These are phyloP conservation scores for Corymbia citriodora DNA, from an alignment of 441 rosid genomes.

Conservation along the genomic window DNA sequence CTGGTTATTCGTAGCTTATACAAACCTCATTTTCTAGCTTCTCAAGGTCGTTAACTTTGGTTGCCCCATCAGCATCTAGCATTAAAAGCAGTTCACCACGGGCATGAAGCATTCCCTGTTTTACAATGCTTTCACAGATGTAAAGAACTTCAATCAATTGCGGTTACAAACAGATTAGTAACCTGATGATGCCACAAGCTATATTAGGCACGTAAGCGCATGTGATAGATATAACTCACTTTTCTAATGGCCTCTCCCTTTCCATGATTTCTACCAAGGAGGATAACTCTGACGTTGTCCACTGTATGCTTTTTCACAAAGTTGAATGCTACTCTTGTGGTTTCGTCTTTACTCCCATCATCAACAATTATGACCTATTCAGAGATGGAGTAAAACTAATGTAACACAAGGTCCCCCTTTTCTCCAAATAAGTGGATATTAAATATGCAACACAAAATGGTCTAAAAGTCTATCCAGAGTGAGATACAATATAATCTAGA, in stretches of 20 bases:
- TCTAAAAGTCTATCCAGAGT: background rate
- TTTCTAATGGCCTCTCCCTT: slow-evolving; percentile 98
- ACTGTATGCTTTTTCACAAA: slow-evolving; percentile 23
- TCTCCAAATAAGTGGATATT: background rate
- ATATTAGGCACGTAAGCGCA: background rate
- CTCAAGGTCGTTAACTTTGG: slow-evolving; percentile 83
- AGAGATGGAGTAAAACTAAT: background rate
- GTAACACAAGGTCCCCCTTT: background rate
- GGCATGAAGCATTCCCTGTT: slow-evolving; percentile 99
- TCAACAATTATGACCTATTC: slow-evolving; percentile 84
- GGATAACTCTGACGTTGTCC: slow-evolving; percentile 62
- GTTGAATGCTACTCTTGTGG: slow-evolving; percentile 73
- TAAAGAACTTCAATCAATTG: slow-evolving; percentile 50
- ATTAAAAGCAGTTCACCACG: slow-evolving; percentile 92
- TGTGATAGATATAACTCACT: slow-evolving; percentile 49
- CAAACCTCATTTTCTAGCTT: slow-evolving; percentile 92
- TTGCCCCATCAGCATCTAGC: slow-evolving; percentile 99
- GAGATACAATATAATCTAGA: background rate
- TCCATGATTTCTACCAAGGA: slow-evolving; percentile 53
- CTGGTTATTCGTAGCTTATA: slow-evolving; percentile 4
- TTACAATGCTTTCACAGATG: slow-evolving; percentile 70
- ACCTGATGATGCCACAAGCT: background rate
- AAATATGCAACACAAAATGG: background rate
- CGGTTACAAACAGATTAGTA: slow-evolving; percentile 1
- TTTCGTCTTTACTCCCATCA: slow-evolving; percentile 92